Percentiles rank a stretch among this genome's conserved stretches.
Evolutionary conservation across 345 rosid species (phyloP).

Genomic region (Arabidopsis thaliana): DNA sequence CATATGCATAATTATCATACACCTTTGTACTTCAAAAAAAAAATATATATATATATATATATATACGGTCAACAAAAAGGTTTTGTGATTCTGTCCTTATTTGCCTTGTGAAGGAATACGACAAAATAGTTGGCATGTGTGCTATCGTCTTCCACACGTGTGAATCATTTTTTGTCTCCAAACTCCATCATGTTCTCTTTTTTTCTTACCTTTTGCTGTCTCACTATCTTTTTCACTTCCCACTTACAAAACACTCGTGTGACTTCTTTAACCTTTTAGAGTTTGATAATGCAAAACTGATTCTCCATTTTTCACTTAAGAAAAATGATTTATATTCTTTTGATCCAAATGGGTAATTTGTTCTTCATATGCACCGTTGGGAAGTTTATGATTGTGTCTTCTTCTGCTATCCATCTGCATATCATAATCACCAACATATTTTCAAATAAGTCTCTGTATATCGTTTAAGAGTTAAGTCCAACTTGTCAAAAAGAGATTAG

Average conservation of each 20-base stretch:
- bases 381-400: constrained; percentile 79
- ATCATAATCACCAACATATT: constrained; percentile 1
- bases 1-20: neutral
- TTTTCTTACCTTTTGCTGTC: constrained; percentile 18
- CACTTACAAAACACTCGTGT: constrained; percentile 31
- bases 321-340: constrained; percentile 48
- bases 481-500: constrained; percentile 36
- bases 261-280: constrained; percentile 26
- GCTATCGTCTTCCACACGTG: constrained; percentile 33
- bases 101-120: constrained; percentile 12
- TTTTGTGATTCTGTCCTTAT: constrained; percentile 34
- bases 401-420: constrained; percentile 88
- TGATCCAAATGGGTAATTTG: constrained; percentile 87
- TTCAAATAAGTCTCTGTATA: neutral
- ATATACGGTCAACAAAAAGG: constrained; percentile 23
- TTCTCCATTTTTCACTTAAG: neutral
- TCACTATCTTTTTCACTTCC: constrained; percentile 23
- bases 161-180: constrained; percentile 21
- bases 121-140: constrained; percentile 25
- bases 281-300: constrained; percentile 23
- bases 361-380: constrained; percentile 94
- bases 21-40: neutral
- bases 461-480: constrained; percentile 1
- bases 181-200: constrained; percentile 25
- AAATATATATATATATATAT: too few relatives aligned